phyloP scores from a whole-genome alignment of 495 filamentous ascomycete genomes.

The Evernia prunastri region DNA sequence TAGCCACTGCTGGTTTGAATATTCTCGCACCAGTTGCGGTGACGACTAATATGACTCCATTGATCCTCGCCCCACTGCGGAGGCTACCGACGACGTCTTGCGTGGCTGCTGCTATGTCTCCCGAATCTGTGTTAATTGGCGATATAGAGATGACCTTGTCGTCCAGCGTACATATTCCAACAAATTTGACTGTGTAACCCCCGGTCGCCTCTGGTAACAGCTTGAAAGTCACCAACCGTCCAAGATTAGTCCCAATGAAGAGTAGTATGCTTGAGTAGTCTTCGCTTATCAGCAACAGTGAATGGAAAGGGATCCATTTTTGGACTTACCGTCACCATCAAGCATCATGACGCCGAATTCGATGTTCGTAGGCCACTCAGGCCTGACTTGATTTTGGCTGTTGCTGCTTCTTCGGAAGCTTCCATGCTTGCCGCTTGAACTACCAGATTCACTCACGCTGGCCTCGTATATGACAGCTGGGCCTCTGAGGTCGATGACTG shows the following conservation, averaged over 20 bases:
- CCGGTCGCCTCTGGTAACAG: slow-evolving; percentile 65
- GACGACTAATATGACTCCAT: slow-evolving; percentile 64
- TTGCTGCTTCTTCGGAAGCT: slow-evolving; percentile 54
- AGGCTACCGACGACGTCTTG: slow-evolving; percentile 64
- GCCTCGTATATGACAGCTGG: slow-evolving; percentile 78
- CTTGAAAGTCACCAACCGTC: slow-evolving; percentile 82
- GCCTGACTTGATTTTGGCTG: slow-evolving; percentile 38
- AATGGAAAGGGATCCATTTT: not conserved
- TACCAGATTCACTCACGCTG: slow-evolving; percentile 58
- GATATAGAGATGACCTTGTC: slow-evolving; percentile 68
- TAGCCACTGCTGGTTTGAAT: slow-evolving; percentile 75
- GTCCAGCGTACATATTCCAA: slow-evolving; percentile 57
- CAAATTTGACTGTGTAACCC: slow-evolving; percentile 65
- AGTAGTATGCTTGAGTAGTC: slow-evolving; percentile 89
- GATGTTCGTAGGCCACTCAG: slow-evolving; percentile 68
- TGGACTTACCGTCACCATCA: slow-evolving; percentile 64
- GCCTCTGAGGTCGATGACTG: slow-evolving; percentile 79
- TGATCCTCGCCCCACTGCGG: slow-evolving; percentile 59
- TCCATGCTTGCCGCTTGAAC: slow-evolving; percentile 56
- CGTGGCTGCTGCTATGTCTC: slow-evolving; percentile 66
- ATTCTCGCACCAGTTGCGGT: slow-evolving; percentile 70
- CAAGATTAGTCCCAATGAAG: slow-evolving; percentile 82
- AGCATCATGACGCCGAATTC: slow-evolving; percentile 93
- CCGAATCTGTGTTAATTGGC: slow-evolving; percentile 72
- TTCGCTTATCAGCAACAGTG: slow-evolving; percentile 25